These are phyloP conservation scores for Batrachochytrium dendrobatidis DNA, from an alignment of 371 early-diverging fungal species.

Conservation along the genomic window DNA sequence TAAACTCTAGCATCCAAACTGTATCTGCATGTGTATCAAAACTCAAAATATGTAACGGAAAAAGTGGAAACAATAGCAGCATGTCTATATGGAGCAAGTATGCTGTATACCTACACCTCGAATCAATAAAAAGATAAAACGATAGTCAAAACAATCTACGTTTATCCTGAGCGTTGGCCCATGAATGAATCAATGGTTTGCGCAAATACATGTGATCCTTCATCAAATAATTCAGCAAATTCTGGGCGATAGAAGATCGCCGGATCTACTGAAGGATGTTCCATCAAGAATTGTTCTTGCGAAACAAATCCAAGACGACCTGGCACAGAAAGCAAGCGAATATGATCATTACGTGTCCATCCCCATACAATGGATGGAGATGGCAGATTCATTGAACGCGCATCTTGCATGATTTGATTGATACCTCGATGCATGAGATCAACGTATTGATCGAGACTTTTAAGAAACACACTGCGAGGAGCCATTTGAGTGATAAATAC, in stretches of 20 bases:
- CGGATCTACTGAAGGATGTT: constrained; percentile 20
- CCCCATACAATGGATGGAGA: constrained; percentile 30
- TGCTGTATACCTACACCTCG: too few species aligned
- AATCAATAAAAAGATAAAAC: background rate
- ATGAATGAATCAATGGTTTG: background rate
- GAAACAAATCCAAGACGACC: constrained; percentile 25
- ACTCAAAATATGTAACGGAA: too few species aligned
- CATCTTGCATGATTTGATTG: constrained; percentile 24
- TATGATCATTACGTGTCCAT: constrained; percentile 25
- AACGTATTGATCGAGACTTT: constrained; percentile 27
- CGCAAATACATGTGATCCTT: constrained; percentile 11
- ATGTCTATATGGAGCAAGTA: too few species aligned
- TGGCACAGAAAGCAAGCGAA: constrained; percentile 22
- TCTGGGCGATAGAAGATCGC: constrained; percentile 16
- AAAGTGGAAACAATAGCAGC: too few species aligned
- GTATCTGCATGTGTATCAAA: too few species aligned
- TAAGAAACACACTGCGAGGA: constrained; percentile 25
- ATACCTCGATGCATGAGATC: constrained; percentile 24
- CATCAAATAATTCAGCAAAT: constrained; percentile 20
- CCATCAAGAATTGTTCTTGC: constrained; percentile 18
- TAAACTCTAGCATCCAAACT: too few species aligned
- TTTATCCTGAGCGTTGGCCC: background rate
- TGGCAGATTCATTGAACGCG: constrained; percentile 7
- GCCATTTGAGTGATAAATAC: constrained; percentile 29
- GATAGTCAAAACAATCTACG: background rate